Percentiles rank a stretch among this genome's conserved stretches.
phyloP scores from a whole-genome alignment of 192 early-diverging fungal genomes.

The Glomus cerebriforme region DNA sequence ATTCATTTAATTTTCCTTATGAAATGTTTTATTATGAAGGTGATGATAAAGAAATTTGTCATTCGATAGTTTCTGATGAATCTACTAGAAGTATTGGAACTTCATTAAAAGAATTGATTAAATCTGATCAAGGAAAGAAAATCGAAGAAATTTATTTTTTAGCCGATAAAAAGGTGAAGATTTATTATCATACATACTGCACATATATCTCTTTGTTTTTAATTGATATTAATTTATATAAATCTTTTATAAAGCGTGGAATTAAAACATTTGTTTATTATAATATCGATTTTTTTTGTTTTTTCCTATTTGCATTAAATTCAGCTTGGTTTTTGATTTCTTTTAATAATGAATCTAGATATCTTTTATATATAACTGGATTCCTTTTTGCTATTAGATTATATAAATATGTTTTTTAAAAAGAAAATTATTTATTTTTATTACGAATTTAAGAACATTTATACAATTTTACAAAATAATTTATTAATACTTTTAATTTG shows the following conservation, averaged over 20 bases:
- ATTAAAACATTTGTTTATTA: neutral
- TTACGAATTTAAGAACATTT: no score
- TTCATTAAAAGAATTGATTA: constrained; percentile 1
- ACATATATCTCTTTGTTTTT: neutral
- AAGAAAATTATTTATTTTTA: no score
- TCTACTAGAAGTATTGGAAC: neutral
- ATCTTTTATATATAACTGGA: neutral
- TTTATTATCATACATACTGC: no score
- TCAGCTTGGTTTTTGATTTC: neutral
- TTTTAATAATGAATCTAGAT: neutral
- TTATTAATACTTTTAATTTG: no score
- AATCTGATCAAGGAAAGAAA: neutral
- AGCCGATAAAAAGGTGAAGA: constrained; percentile 16
- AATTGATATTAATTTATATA: neutral
- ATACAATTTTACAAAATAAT: no score
- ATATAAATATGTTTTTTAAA: neutral
- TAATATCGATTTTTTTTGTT: neutral
- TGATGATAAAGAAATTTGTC: neutral
- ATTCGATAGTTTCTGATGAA: neutral
- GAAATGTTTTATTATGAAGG: constrained; percentile 8
- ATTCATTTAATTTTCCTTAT: constrained; percentile 28
- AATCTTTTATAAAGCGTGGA: neutral
- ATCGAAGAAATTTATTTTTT: constrained; percentile 2
- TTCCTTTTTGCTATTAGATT: neutral
- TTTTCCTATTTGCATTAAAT: neutral